Base-by-base conservation (phyloP, 2,329 filamentous ascomycete species). In the Clarireedia paspali region DNA sequence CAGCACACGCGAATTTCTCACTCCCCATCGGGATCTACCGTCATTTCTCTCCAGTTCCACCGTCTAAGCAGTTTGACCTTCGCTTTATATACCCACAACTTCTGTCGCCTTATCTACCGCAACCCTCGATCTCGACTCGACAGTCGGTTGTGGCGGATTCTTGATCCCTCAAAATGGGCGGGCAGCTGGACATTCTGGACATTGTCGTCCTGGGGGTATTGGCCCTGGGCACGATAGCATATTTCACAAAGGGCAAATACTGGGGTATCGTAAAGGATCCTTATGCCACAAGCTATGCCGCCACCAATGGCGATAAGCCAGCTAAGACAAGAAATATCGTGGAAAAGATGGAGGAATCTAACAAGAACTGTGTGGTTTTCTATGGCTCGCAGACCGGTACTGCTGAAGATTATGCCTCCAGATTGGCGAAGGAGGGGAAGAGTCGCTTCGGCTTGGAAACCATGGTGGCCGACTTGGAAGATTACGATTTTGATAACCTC, bases 321-420 rank as follows among this genome's bases (percentile, higher is more conserved):
- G 89, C 86, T 64, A 91, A 91, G 77, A 92, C 91, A 59, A 81
- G 94, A 65, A 91, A 96, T 72, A 91, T 99, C 61, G 70, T 96
- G 59, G 89, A 97, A 79, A 95, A 95, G 76, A 88, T 99, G 85
- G 89, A 96, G 23, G 91, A 97, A 76, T 85, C 84, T 10, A 87
- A 85, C 72, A 99, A 97, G 78, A 97, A 99, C 76, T 96, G 92
- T 72, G 87, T 99, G 62, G 87, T 99, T 67, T 96, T 99, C 78
- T 99, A 96, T 71, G 94, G 94, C 64, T 99, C 94, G 34, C 94
- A 99, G 76, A 99, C 94, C 20, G 94, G 94, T 67, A 99, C 94
- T 42, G 94, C 94, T 50, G 95, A 99, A 75, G 94, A 99, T 73
- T 99, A 99, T 70, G 95, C 94, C 63, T 95, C 92, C 12, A 84